Evolutionary conservation across 2,329 filamentous ascomycete genomes (phyloP).

Genomic region (Fusarium marasasianum): DNA sequence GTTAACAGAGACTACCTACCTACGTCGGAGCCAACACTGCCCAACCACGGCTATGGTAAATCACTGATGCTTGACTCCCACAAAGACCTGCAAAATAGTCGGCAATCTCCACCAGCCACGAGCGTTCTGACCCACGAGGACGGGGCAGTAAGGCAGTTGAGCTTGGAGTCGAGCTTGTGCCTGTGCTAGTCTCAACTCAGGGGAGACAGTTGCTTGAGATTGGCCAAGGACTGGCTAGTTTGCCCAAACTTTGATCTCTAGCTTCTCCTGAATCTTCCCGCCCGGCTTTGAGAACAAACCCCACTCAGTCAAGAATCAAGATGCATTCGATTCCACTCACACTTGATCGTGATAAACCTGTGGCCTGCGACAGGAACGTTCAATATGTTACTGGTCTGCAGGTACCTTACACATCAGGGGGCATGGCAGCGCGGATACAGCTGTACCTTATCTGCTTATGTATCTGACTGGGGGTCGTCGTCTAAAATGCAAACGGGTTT

Average conservation of each 20-base stretch:
- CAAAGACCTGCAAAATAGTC: slow-evolving; percentile 20
- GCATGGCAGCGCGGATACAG: not conserved
- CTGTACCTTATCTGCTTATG: not conserved
- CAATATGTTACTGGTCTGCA: not conserved
- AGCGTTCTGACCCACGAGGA: slow-evolving; percentile 22
- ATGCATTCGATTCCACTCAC: slow-evolving; percentile 33
- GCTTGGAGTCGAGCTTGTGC: slow-evolving; percentile 25
- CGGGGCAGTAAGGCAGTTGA: slow-evolving; percentile 4
- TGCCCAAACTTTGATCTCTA: slow-evolving; percentile 36
- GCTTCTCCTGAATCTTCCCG: slow-evolving; percentile 30
- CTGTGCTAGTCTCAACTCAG: slow-evolving; percentile 22
- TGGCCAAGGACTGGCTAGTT: slow-evolving; percentile 11
- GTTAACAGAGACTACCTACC: not conserved
- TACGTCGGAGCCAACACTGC: slow-evolving; percentile 8
- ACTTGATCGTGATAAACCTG: slow-evolving; percentile 37
- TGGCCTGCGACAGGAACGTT: not conserved
- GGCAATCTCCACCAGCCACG: slow-evolving; percentile 35
- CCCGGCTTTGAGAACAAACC: slow-evolving; percentile 22
- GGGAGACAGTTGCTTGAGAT: slow-evolving; percentile 26
- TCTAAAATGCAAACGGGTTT: not conserved
- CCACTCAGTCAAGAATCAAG: slow-evolving; percentile 18
- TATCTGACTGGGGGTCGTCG: not conserved
- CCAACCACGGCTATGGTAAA: slow-evolving; percentile 20
- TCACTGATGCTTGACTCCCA: slow-evolving; percentile 30
- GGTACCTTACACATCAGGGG: not conserved